A percentile compares a stretch with the other conserved stretches of the same genome.
phyloP scores from a whole-genome alignment of 257 asterid genomes.

The Solanum sparsipilum region DNA sequence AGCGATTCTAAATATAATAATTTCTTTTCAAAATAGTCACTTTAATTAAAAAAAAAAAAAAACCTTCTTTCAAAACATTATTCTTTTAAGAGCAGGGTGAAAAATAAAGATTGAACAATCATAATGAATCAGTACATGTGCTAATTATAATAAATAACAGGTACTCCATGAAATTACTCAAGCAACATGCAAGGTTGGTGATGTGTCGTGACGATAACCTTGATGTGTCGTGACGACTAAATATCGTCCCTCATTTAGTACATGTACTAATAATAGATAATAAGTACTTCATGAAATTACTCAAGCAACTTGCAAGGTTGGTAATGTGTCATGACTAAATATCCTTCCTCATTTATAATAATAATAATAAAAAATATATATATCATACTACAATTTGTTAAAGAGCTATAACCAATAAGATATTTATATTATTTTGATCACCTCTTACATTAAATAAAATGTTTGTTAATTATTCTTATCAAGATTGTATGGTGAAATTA shows the following conservation, averaged over 20 bases:
- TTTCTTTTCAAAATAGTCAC: neutral
- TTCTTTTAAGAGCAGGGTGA: neutral
- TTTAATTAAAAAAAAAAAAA: too few species aligned
- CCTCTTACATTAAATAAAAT: neutral
- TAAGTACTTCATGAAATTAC: neutral
- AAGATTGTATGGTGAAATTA: neutral
- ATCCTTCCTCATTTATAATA: neutral
- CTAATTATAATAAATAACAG: too few species aligned
- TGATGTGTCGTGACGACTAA: too few species aligned
- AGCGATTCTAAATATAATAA: neutral
- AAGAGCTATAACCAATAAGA: neutral
- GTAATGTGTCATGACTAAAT: neutral
- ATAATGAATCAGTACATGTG: too few species aligned
- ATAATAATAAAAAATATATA: neutral
- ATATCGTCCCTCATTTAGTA: too few species aligned
- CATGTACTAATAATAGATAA: too few species aligned
- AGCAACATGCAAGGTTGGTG: too few species aligned
- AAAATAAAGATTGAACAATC: too few species aligned
- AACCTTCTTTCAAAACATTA: neutral
- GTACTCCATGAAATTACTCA: too few species aligned
- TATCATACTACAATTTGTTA: neutral
- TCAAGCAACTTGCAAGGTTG: too few species aligned
- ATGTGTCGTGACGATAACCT: too few species aligned
- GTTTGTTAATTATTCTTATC: neutral
- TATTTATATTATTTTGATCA: neutral